Base-by-base conservation (phyloP, 208 protist genomes). In the Trypanosoma cruzi region DNA sequence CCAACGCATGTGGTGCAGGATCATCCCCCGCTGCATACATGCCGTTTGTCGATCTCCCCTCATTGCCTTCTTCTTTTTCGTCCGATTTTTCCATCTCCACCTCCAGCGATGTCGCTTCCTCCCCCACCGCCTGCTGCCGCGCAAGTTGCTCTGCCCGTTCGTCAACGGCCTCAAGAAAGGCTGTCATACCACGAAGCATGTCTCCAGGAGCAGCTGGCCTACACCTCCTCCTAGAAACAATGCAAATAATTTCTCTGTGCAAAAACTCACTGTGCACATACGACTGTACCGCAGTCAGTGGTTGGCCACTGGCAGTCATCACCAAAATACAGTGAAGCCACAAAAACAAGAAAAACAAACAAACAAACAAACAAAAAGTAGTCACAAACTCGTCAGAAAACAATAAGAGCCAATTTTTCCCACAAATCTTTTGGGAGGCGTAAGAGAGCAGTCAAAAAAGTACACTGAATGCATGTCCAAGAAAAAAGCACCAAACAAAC, bases 121-220 rank as follows among this genome's bases (percentile, higher is more conserved):
- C 36, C 24, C 22, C 71, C 53, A 71, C 62, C 60, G 64, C 70
- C 52, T 71, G 69, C 61, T 81, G 71, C 22, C 81, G 66, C 48
- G 82, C 79, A n/a, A 85, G 73, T n/a, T 82, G 75, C 60, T 84
- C 80, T n/a, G 75, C 79, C 20, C 59, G 44, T 31, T 80, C 70
- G 37, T 84, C 79, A 64, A 84, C 69, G 14, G 63, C 60, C 66
- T 84, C 79, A 13, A 84, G 46, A 40, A 84, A 64, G 24, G 71
- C 70, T 22, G 69, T 73, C 53, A 84, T 48, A 24, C 73, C 64
- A 26, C 57, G 42, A 50, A 83, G 58, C 73, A 83, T 74, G 32
- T 4, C 48, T 8, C 48, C 44, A 29, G 16, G 7, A 29, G 1
- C 16, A 36, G 18, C 32, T 2, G 32, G 44, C 29, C 8, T 14